Evolutionary conservation across 768 basidiomycete genomes (phyloP).

Genomic region (Lentinula sp.): DNA sequence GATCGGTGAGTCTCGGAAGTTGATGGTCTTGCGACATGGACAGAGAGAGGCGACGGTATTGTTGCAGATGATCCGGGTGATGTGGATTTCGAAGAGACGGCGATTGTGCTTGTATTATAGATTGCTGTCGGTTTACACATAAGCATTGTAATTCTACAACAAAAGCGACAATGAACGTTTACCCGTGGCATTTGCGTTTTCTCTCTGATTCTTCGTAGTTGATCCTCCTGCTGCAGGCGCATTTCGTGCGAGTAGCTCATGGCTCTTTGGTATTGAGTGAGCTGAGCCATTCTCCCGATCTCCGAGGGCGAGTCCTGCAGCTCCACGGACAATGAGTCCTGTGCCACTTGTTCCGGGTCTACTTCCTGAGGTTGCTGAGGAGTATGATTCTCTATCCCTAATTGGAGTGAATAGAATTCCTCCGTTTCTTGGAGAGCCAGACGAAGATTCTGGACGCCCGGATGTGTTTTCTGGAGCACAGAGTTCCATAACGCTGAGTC

Average conservation of each 20-base stretch:
- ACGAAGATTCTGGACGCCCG: not conserved
- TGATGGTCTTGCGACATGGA: not conserved
- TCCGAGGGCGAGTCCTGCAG: conserved; percentile 5
- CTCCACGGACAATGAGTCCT: conserved; percentile 7
- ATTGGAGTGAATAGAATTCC: conserved; percentile 4
- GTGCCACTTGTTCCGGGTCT: conserved; percentile 5
- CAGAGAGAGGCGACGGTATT: conserved; percentile 4
- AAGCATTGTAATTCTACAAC: not conserved
- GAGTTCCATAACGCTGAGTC: conserved; percentile 8
- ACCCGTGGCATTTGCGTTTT: not conserved
- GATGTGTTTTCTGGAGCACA: not conserved
- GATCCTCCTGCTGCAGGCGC: conserved; percentile 5
- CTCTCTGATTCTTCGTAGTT: conserved; percentile 2
- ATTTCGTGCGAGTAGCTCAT: conserved; percentile 2
- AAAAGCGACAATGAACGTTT: not conserved
- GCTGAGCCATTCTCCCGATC: not conserved
- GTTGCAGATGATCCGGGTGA: conserved; percentile 1
- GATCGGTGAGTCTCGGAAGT: not conserved
- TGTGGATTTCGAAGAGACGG: not conserved
- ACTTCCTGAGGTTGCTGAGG: not conserved
- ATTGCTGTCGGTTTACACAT: not conserved
- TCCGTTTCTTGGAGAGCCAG: not conserved
- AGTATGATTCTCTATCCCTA: not conserved
- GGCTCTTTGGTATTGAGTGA: not conserved
- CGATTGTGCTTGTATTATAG: not conserved